Evolutionary conservation across 2,329 filamentous ascomycete genomes (phyloP).

Genomic region (Aureobasidium sp.): DNA sequence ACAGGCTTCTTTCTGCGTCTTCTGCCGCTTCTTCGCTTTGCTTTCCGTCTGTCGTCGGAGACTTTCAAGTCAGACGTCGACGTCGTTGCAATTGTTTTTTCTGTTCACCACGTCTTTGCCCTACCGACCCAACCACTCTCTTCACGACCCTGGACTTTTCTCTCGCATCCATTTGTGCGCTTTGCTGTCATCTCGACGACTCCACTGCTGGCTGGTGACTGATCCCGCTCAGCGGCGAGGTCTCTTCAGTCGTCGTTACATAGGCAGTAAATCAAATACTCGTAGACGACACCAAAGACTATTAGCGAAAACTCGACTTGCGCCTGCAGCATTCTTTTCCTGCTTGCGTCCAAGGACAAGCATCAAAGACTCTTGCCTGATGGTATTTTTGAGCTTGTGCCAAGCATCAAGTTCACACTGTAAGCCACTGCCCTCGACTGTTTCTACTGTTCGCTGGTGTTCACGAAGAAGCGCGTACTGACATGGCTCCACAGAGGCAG

Average conservation of each 20-base stretch:
- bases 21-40: constrained; percentile 9
- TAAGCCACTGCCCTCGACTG: neutral
- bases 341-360: neutral
- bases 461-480: neutral
- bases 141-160: neutral
- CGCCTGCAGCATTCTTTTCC: neutral
- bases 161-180: neutral
- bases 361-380: neutral
- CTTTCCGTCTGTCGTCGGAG: constrained; percentile 8
- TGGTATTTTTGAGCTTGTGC: constrained; percentile 1
- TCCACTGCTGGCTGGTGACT: constrained; percentile 6
- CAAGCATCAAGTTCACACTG: constrained; percentile 2
- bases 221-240: neutral
- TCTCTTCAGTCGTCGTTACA: constrained; percentile 2
- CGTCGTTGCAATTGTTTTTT: neutral
- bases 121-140: neutral
- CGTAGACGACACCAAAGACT: constrained; percentile 3
- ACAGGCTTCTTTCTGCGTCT: neutral
- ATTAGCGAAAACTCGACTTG: neutral
- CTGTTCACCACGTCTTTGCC: neutral
- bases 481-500: neutral
- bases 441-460: neutral
- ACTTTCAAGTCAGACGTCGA: constrained; percentile 6
- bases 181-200: neutral
- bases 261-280: constrained; percentile 10